These are phyloP conservation scores for Starmerella kuoi DNA, from an alignment of 805 yeast species.

Conservation along the genomic window DNA sequence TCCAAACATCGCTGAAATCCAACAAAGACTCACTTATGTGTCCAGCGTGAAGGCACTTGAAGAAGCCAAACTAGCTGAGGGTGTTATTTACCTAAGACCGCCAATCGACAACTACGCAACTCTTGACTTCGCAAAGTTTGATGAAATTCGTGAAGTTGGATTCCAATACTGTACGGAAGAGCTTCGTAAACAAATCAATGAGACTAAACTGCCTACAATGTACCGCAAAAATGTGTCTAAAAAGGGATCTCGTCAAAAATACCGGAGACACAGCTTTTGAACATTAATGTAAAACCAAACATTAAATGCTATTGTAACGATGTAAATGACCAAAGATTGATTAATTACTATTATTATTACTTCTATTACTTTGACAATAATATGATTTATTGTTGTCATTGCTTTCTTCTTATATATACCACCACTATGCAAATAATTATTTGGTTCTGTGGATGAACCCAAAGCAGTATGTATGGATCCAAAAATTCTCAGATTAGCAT, in stretches of 20 bases:
- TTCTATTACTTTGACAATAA: too few relatives aligned
- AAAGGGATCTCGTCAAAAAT: neutral
- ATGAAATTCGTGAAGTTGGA: slow-evolving; percentile 78
- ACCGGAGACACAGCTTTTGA: slow-evolving; percentile 19
- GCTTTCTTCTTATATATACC: too few relatives aligned
- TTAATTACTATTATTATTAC: too few relatives aligned
- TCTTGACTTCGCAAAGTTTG: slow-evolving; percentile 81
- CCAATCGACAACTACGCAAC: slow-evolving; percentile 90
- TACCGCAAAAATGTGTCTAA: slow-evolving; percentile 20
- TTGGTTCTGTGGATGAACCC: too few relatives aligned
- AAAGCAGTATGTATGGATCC: too few relatives aligned
- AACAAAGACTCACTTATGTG: slow-evolving; percentile 83
- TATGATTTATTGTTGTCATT: too few relatives aligned
- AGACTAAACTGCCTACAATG: slow-evolving; percentile 47
- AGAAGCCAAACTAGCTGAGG: slow-evolving; percentile 69
- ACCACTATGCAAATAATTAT: too few relatives aligned
- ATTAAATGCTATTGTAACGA: too few relatives aligned
- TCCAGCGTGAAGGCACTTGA: slow-evolving; percentile 90
- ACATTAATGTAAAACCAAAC: too few relatives aligned
- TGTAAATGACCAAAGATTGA: too few relatives aligned
- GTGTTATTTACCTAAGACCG: slow-evolving; percentile 80
- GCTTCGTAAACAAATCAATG: slow-evolving; percentile 40
- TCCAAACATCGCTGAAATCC: slow-evolving; percentile 92
- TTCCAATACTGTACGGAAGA: slow-evolving; percentile 53
- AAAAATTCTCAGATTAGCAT: too few relatives aligned